phyloP scores from a whole-genome alignment of 1,284 basidiomycete species.

The Waitea zeae region DNA sequence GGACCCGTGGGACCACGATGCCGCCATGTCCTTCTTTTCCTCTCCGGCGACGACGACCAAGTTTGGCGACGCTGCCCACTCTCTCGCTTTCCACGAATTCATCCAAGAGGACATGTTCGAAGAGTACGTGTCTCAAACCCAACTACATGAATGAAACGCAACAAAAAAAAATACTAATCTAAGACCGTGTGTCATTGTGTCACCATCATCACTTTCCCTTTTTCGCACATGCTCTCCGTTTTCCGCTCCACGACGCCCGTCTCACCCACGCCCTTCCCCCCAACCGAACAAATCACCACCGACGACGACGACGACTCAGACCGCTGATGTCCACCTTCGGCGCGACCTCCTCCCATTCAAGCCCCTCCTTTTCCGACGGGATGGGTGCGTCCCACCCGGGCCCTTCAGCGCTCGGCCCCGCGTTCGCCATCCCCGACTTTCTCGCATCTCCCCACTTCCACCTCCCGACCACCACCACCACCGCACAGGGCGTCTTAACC shows the following conservation, averaged over 20 bases:
- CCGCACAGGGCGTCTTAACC: background rate
- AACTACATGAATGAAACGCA: constrained; percentile 5
- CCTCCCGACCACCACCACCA: background rate
- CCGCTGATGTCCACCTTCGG: too few relatives aligned
- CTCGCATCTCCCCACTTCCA: too few relatives aligned
- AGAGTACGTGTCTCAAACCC: constrained; percentile 32
- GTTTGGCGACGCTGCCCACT: too few relatives aligned
- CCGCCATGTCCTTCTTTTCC: constrained; percentile 8
- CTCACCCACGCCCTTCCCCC: background rate
- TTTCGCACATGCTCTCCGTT: background rate
- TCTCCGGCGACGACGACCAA: constrained; percentile 31
- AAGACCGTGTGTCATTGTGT: too few relatives aligned
- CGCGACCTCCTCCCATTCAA: too few relatives aligned
- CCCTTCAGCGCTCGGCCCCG: too few relatives aligned
- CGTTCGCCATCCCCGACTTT: too few relatives aligned
- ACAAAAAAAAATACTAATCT: background rate
- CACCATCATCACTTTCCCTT: too few relatives aligned
- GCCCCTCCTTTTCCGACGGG: too few relatives aligned
- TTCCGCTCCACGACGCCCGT: background rate
- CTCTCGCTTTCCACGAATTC: constrained; percentile 52
- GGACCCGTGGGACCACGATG: constrained; percentile 13
- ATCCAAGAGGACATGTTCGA: constrained; percentile 54
- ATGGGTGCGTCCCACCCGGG: too few relatives aligned
- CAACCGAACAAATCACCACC: too few relatives aligned
- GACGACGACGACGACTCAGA: too few relatives aligned